Base-by-base conservation (phyloP, 139 green algal species). In the Nannochloris sp. region DNA sequence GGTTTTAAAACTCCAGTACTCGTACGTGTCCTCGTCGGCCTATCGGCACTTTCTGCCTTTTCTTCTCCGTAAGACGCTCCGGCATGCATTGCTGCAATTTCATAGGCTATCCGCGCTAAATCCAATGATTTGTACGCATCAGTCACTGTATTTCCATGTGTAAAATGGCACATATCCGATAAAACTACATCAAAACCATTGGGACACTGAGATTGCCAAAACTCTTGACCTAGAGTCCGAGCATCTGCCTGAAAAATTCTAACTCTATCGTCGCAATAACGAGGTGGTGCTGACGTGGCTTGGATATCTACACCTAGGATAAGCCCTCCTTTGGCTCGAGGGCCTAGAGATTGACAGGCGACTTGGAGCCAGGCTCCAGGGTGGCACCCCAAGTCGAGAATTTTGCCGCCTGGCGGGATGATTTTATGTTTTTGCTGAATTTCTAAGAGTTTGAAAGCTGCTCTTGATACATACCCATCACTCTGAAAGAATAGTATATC, bases 81-180 rank as follows among this genome's bases (percentile, higher is more conserved):
- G 15, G n/a, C 58, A 3, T 61, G 48, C 5, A 34, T 27, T 4
- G 81, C 81, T 23, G 88, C 85, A n/a, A 94, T 81, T 54, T 81
- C 55, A 53, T 87, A 80, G 19, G 88, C 88, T 4, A 72, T 87
- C 45, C 62, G 61, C 0, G 88, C 85, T 37, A 95, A 78, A 54
- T 94, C 85, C 19, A 93, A 34, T 1, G 81, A 91, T 61, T 86
- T 79, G 60, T 81, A 82, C 10, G 85, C 84, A 65, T 95, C 83
- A 3, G 68, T 69, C 1, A 78, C 68, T 7, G 63, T 48, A 27
- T 70, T 76, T 32, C 82, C 74, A 29, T 67, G 78, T 2, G 86
- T 93, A 68, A 82, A 87, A 29, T 86, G 83, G 24, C 89, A 80
- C 88, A 92, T 95, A 73, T 92, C 87, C 19, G 77, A 89, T 13